Conservation (phyloP, 805 yeast species). For the Candida yuanshanica region DNA sequence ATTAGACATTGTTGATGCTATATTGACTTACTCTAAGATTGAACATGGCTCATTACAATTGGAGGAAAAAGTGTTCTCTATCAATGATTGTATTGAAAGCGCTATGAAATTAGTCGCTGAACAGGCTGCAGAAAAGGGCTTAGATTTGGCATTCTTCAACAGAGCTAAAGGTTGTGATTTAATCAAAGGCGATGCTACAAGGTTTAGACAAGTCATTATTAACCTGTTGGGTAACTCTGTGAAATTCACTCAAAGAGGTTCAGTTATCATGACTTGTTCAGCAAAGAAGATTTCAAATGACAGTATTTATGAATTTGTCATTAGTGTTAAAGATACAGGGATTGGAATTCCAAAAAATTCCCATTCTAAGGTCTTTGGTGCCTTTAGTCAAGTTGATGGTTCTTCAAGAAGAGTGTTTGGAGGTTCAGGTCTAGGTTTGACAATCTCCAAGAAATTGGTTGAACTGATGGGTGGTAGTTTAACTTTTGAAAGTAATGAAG, state of each 20-base stretch:
- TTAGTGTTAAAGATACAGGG: constrained; percentile 83
- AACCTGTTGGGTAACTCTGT: constrained; percentile 84
- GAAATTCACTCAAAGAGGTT: constrained; percentile 75
- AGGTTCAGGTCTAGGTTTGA: constrained; percentile 84
- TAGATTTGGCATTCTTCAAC: constrained; percentile 72
- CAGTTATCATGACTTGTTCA: constrained; percentile 66
- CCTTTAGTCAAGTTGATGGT: constrained; percentile 89
- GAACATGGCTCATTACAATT: constrained; percentile 87
- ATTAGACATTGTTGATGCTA: constrained; percentile 81
- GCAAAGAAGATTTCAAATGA: constrained; percentile 31
- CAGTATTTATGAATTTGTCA: constrained; percentile 48
- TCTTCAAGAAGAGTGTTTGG: constrained; percentile 87
- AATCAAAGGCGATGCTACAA: constrained; percentile 77
- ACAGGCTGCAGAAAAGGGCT: constrained; percentile 75
- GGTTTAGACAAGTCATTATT: constrained; percentile 77
- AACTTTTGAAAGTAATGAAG: constrained; percentile 76
- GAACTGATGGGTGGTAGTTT: constrained; percentile 88
- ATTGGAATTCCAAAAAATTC: constrained; percentile 83
- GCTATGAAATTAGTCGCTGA: constrained; percentile 83
- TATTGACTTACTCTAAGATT: constrained; percentile 83
- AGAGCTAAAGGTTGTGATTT: constrained; percentile 78
- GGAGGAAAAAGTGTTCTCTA: constrained; percentile 74
- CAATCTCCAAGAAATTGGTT: constrained; percentile 78
- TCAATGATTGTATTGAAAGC: constrained; percentile 81
- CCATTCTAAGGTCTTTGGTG: constrained; percentile 76